Conservation (phyloP, 345 rosid species). For the Acer negundo region DNA sequence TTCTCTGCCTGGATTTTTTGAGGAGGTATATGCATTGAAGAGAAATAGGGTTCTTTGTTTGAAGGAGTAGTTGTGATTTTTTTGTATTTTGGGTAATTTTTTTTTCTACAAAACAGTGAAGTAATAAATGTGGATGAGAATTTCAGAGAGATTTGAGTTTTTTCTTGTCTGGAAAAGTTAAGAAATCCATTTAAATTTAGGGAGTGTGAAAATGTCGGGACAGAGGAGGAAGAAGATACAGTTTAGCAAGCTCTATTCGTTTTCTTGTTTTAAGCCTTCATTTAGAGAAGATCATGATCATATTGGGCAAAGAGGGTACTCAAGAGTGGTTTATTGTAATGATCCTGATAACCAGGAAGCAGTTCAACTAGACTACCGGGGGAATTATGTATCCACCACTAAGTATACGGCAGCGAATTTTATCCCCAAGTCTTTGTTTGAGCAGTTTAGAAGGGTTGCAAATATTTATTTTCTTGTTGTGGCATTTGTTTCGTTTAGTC, state of each 20-base stretch:
- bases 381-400: constrained; percentile 85
- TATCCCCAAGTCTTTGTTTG: constrained; percentile 93
- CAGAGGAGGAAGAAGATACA: constrained; percentile 39
- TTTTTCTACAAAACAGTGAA: background rate
- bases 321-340: constrained; percentile 86
- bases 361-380: constrained; percentile 55
- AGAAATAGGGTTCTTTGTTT: background rate
- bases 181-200: constrained; percentile 17
- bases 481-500: constrained; percentile 84
- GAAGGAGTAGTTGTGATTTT: constrained; percentile 1
- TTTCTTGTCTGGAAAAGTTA: constrained; percentile 15
- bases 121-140: constrained; percentile 18
- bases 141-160: constrained; percentile 18
- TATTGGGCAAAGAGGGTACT: constrained; percentile 73
- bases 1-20: constrained; percentile 1
- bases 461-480: constrained; percentile 87
- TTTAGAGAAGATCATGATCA: constrained; percentile 50
- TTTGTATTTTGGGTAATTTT: background rate
- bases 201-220: constrained; percentile 37
- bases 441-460: constrained; percentile 97
- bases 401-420: constrained; percentile 75
- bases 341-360: constrained; percentile 71
- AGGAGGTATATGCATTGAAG: constrained; percentile 9
- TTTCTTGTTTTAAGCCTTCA: constrained; percentile 50
- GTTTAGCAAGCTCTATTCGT: constrained; percentile 64